Evolutionary conservation across 2,329 filamentous ascomycete genomes (phyloP), one percentile per base, ranked within the genome.

Genomic region (Allantophomopsis lycopodina): DNA sequence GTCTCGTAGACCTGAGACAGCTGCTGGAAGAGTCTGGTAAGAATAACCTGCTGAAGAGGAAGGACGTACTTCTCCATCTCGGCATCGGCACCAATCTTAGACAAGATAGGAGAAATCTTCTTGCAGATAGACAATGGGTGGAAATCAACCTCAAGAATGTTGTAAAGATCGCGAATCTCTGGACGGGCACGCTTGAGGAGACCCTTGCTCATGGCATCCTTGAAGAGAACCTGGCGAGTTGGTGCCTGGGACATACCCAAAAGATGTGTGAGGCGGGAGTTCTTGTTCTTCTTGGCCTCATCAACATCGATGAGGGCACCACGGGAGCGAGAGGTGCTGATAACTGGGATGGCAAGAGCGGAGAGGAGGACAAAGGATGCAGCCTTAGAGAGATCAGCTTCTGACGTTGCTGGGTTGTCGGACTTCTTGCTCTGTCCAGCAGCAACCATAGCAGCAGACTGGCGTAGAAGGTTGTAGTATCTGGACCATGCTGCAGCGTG

Each of bases 1-100:
- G 91, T 94, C 63, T 96, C 93, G 65, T 98, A 98, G 40, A 98
- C 91, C 63, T 98, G 91, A 32, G 91, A 96, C 46, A 98, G 71
- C 65, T 98, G 91, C 71, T 98, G 91, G 78, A 98, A 98, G 42
- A 98, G 79, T 48, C 91, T 83, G 41, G 91, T 98, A 44, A 98
- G 76, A 50, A 98, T 98, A 57, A 98, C 91, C 68, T 98, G 91
- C 68, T 98, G 91, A 40, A 98, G 76, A 54, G 91, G 91, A 49
- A 82, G 67, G 46, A 98, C 85, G 59, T 98, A 98, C 66, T 91
- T 91, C 66, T 91, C 79, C 89, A 98, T 94, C 63, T 95, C 89
- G 37, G 84, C 71, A 56, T 98, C 89, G 44, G 80, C 79, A 48
- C 88, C 89, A 56, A 98, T 96, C 71, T 96, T 79, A 52, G 81